phyloP scores from a whole-genome alignment of 2,329 filamentous ascomycete species.

The Mycocentrospora acerina region DNA sequence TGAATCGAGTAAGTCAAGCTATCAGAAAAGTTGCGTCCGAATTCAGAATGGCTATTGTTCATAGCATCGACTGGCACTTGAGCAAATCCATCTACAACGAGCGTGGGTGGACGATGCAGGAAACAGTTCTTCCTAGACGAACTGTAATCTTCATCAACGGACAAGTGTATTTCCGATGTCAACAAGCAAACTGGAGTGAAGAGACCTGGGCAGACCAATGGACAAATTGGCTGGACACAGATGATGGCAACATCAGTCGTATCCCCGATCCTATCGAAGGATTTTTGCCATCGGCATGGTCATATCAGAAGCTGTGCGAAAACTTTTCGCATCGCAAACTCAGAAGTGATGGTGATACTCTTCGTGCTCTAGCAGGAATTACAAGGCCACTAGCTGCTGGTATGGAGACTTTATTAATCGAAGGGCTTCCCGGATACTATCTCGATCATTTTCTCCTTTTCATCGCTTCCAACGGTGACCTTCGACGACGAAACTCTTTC shows the following conservation, averaged over 20 bases:
- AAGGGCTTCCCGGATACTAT: constrained; percentile 4
- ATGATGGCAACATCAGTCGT: constrained; percentile 6
- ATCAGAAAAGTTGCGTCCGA: not conserved
- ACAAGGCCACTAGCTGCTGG: constrained; percentile 1
- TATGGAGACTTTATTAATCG: constrained; percentile 2
- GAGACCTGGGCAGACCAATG: constrained; percentile 7
- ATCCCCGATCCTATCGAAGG: constrained; percentile 2
- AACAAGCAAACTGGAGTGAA: constrained; percentile 5
- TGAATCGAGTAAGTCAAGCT: not conserved
- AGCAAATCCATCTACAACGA: constrained; percentile 3
- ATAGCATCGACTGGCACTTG: constrained; percentile 5
- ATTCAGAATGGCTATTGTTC: not conserved
- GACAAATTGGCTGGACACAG: constrained; percentile 2
- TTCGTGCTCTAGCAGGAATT: constrained; percentile 4
- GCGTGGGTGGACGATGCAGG: constrained; percentile 6
- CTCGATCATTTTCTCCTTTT: constrained; percentile 7
- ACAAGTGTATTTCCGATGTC: constrained; percentile 3
- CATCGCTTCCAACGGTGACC: not conserved
- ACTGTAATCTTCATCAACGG: constrained; percentile 5
- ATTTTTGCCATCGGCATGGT: constrained; percentile 3
- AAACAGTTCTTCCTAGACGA: constrained; percentile 1
- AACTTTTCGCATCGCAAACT: constrained; percentile 4
- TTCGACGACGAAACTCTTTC: constrained; percentile 4
- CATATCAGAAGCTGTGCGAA: constrained; percentile 8
- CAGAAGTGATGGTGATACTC: constrained; percentile 4